These are phyloP conservation scores for Penium margaritaceum DNA, from an alignment of 139 green algal genomes.

Conservation along the genomic window DNA sequence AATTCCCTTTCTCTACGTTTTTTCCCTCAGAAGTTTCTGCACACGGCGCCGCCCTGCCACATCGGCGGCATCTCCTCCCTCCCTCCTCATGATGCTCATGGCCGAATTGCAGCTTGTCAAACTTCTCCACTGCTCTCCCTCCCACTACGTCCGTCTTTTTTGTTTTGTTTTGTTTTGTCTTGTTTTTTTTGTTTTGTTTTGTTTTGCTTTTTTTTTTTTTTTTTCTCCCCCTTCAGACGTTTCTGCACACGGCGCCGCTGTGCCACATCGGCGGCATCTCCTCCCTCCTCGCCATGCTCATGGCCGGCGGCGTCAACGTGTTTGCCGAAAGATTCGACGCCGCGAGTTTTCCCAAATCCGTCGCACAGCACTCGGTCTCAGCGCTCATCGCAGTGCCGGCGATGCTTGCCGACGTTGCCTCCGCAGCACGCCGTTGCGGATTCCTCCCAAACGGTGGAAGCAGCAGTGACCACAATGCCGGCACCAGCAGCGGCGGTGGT, in stretches of 20 bases:
- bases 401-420: conserved; percentile 78
- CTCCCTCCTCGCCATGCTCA: conserved; percentile 67
- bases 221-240: background rate
- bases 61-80: conserved; percentile 56
- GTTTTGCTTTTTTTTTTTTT: background rate
- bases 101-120: background rate
- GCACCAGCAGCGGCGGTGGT: too few species aligned
- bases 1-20: background rate
- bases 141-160: too few species aligned
- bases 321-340: conserved; percentile 45
- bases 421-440: too few species aligned
- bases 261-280: conserved; percentile 75
- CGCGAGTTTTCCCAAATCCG: background rate
- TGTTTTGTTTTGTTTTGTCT: background rate
- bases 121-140: background rate
- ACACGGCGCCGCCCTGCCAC: conserved; percentile 75
- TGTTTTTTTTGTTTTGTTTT: too few species aligned
- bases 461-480: too few species aligned
- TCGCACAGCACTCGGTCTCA: conserved; percentile 55
- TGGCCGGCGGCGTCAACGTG: conserved; percentile 57
- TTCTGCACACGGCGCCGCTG: conserved; percentile 73
- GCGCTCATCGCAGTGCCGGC: conserved; percentile 76
- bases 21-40: conserved; percentile 48
- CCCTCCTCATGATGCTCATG: conserved; percentile 63
- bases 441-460: too few species aligned